These are phyloP conservation scores for Epichloe gansuensis DNA, from an alignment of 2,329 filamentous ascomycete species.

Conservation along the genomic window DNA sequence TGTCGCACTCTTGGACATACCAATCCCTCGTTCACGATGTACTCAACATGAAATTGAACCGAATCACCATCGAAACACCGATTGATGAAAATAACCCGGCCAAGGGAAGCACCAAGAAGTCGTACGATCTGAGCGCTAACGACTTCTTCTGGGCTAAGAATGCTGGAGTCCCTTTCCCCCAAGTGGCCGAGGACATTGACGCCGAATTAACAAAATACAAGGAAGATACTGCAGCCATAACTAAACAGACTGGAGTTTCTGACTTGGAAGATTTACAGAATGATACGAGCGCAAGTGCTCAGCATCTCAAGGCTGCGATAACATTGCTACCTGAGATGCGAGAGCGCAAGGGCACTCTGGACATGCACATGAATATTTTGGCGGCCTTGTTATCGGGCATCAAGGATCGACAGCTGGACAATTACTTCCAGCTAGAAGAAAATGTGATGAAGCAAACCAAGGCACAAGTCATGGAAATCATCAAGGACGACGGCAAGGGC, in stretches of 20 bases:
- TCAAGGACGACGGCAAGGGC: conserved; percentile 72
- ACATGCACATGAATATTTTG: conserved; percentile 99
- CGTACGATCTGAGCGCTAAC: conserved; percentile 76
- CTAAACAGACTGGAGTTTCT: conserved; percentile 84
- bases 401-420: conserved; percentile 88
- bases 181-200: conserved; percentile 94
- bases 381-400: conserved; percentile 66
- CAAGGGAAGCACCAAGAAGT: conserved; percentile 69
- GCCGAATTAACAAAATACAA: conserved; percentile 88
- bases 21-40: conserved; percentile 68
- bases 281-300: conserved; percentile 76
- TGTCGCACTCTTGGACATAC: conserved; percentile 81
- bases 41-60: conserved; percentile 56
- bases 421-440: conserved; percentile 92
- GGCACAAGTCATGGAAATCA: conserved; percentile 72
- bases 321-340: conserved; percentile 82
- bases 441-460: conserved; percentile 85
- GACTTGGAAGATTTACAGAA: conserved; percentile 87
- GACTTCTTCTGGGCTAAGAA: conserved; percentile 98
- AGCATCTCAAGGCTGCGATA: conserved; percentile 92
- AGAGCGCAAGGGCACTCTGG: conserved; percentile 82
- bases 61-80: conserved; percentile 81
- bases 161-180: conserved; percentile 78
- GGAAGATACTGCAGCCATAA: conserved; percentile 87
- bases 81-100: conserved; percentile 63